phyloP scores from a whole-genome alignment of 768 basidiomycete species.

The Termitomyces heimii region DNA sequence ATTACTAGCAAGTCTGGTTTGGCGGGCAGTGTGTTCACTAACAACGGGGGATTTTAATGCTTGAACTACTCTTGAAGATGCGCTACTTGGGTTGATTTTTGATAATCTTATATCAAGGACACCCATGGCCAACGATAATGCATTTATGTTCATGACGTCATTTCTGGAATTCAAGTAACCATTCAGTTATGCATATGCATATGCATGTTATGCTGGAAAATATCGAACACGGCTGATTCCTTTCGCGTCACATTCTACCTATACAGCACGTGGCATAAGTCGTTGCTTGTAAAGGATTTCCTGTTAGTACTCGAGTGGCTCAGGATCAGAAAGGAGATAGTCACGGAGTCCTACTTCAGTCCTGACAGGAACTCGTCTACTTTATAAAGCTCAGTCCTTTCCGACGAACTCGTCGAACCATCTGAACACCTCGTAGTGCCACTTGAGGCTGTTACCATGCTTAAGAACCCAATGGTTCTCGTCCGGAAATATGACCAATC shows the following conservation, averaged over 20 bases:
- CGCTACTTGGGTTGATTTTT: no score
- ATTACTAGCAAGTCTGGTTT: no score
- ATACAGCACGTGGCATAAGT: neutral
- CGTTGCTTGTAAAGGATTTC: neutral
- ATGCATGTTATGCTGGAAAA: no score
- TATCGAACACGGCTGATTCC: no score
- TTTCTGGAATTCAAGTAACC: neutral
- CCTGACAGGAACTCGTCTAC: no score
- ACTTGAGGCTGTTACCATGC: constrained; percentile 82
- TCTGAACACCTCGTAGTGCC: constrained; percentile 91
- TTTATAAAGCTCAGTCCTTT: constrained; percentile 10
- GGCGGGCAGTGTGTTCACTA: no score
- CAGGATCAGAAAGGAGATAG: neutral
- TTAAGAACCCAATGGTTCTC: constrained; percentile 93
- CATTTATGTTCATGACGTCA: neutral
- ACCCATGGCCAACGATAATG: no score
- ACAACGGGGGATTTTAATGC: no score
- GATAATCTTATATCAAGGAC: no score
- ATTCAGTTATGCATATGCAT: no score
- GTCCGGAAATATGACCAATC: constrained; percentile 79
- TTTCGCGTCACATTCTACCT: neutral
- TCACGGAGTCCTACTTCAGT: neutral
- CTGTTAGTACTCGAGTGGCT: neutral
- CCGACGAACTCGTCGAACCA: constrained; percentile 79
- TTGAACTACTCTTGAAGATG: no score